A percentile compares a stretch with the other conserved stretches of the same genome.
phyloP scores from a whole-genome alignment of 495 filamentous ascomycete genomes.

The Xylaria nigripes region DNA sequence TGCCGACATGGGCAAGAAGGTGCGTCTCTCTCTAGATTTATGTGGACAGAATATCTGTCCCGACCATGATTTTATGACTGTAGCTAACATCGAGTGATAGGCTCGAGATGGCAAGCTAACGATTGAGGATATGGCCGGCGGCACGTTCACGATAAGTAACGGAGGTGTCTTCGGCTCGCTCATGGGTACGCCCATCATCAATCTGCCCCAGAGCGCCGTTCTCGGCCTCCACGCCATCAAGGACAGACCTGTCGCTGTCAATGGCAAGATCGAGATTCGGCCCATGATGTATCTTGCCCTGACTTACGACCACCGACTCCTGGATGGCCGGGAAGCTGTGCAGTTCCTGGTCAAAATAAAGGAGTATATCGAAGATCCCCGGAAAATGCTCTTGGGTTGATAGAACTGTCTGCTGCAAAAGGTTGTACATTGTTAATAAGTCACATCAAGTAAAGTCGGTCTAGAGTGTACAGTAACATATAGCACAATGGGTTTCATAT shows the following conservation, averaged over 20 bases:
- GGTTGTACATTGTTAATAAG: background rate
- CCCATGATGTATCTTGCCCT: conserved; percentile 99
- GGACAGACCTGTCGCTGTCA: conserved; percentile 80
- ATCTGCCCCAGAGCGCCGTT: conserved; percentile 90
- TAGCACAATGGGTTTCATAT: background rate
- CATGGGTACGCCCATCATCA: conserved; percentile 99
- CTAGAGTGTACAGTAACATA: conserved; percentile 9
- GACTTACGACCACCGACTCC: conserved; percentile 91
- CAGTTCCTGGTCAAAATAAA: conserved; percentile 98
- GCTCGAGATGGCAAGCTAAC: conserved; percentile 94
- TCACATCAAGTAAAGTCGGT: conserved; percentile 3
- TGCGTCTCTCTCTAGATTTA: conserved; percentile 18
- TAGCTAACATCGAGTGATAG: conserved; percentile 36
- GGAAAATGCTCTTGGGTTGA: conserved; percentile 75
- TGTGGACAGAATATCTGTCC: background rate
- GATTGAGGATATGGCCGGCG: conserved; percentile 98
- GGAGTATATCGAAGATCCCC: conserved; percentile 95
- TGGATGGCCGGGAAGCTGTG: conserved; percentile 93
- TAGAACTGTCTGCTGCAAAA: conserved; percentile 8
- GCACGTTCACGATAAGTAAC: conserved; percentile 98
- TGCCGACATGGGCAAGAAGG: conserved; percentile 93
- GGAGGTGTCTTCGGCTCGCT: conserved; percentile 61
- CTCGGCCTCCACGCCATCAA: conserved; percentile 97
- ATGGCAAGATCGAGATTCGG: conserved; percentile 87
- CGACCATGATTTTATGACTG: background rate